phyloP scores from a whole-genome alignment of 208 protist species.

The Leishmania guyanensis region DNA sequence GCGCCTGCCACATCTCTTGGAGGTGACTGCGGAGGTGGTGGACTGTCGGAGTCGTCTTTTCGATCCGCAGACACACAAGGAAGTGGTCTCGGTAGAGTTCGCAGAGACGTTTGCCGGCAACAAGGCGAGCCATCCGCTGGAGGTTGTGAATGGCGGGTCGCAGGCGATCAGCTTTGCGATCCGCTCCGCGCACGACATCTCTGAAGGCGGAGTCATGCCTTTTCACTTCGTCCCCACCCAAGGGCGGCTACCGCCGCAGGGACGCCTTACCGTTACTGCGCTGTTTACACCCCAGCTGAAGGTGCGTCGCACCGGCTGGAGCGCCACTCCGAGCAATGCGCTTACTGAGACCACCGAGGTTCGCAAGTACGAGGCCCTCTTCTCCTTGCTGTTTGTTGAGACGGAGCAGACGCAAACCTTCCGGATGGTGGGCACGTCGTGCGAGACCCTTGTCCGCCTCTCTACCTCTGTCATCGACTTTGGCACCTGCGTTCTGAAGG shows the following conservation, averaged over 20 bases:
- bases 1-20: slow-evolving; percentile 31
- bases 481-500: slow-evolving; percentile 62
- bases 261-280: slow-evolving; percentile 45
- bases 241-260: slow-evolving; percentile 68
- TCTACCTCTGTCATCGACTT: slow-evolving; percentile 80
- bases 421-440: slow-evolving; percentile 67
- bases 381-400: slow-evolving; percentile 84
- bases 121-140: slow-evolving; percentile 42
- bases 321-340: slow-evolving; percentile 1
- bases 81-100: slow-evolving; percentile 68
- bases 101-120: slow-evolving; percentile 71
- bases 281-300: slow-evolving; percentile 71
- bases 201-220: slow-evolving; percentile 49
- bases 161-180: slow-evolving; percentile 86
- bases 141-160: slow-evolving; percentile 75
- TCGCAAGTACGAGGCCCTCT: slow-evolving; percentile 67
- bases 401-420: slow-evolving; percentile 85
- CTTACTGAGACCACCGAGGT: slow-evolving; percentile 21
- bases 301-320: slow-evolving; percentile 66
- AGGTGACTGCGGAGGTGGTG: slow-evolving; percentile 67
- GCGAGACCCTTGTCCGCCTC: slow-evolving; percentile 68
- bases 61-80: slow-evolving; percentile 52
- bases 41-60: slow-evolving; percentile 76
- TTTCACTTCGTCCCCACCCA: slow-evolving; percentile 77
- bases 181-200: slow-evolving; percentile 53